Percentiles rank a stretch among this genome's conserved stretches.
These are phyloP conservation scores for Fusarium annulatum DNA, from an alignment of 2,329 filamentous ascomycete species.

Conservation along the genomic window DNA sequence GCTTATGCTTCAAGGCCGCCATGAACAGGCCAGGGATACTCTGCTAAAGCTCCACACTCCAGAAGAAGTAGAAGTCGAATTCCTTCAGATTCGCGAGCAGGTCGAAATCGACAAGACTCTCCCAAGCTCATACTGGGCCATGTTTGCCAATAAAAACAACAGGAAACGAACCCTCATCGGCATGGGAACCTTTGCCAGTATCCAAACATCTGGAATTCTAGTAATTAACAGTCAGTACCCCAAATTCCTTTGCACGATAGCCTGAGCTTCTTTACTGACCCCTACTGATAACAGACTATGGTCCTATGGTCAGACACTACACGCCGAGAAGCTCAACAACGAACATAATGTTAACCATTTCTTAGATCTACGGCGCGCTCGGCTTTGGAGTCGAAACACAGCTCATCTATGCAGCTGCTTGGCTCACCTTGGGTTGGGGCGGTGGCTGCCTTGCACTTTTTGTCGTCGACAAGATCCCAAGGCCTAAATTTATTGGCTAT, in stretches of 20 bases:
- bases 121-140: not conserved
- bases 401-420: not conserved
- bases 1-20: not conserved
- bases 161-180: not conserved
- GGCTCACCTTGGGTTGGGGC: not conserved
- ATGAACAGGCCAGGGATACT: not conserved
- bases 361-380: not conserved
- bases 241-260: not conserved
- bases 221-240: not conserved
- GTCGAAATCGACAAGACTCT: not conserved
- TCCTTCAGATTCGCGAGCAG: not conserved
- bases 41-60: not conserved
- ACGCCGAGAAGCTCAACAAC: not conserved
- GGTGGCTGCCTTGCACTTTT: not conserved
- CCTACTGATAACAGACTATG: not conserved
- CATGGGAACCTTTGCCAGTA: not conserved
- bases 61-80: not conserved
- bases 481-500: not conserved
- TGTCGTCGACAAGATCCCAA: not conserved
- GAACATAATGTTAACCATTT: not conserved
- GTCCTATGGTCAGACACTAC: not conserved
- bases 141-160: not conserved
- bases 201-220: not conserved
- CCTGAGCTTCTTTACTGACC: not conserved
- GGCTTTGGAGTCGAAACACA: not conserved